Percentiles rank a stretch among this genome's conserved stretches.
Evolutionary conservation across 2,329 filamentous ascomycete genomes (phyloP).

Genomic region (Aspergillus fijiensis): DNA sequence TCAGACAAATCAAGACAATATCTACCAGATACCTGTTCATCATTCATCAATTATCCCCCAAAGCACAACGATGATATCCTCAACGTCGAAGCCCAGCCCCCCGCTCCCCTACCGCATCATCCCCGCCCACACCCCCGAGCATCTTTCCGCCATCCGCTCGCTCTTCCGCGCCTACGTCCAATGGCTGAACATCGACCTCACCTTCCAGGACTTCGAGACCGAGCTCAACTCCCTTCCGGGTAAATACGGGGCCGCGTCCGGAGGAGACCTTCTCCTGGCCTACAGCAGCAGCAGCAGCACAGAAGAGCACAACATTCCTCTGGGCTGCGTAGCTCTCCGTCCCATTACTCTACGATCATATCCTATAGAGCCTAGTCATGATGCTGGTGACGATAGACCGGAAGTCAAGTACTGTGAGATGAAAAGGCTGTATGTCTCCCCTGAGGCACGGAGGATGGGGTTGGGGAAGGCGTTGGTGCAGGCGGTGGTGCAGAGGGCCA

Average conservation of each 20-base stretch:
- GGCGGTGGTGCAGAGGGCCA: slow-evolving; percentile 47
- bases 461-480: slow-evolving; percentile 51
- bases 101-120: slow-evolving; percentile 27
- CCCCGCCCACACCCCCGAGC: slow-evolving; percentile 42
- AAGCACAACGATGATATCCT: neutral
- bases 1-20: too few relatives aligned
- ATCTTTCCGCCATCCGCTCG: slow-evolving; percentile 43
- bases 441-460: slow-evolving; percentile 50
- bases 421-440: slow-evolving; percentile 57
- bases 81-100: neutral
- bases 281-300: slow-evolving; percentile 17
- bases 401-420: slow-evolving; percentile 49
- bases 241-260: slow-evolving; percentile 49
- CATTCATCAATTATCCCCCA: neutral
- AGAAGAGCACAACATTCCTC: slow-evolving; percentile 8
- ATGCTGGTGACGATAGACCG: neutral
- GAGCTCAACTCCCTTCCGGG: slow-evolving; percentile 57
- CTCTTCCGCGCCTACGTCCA: slow-evolving; percentile 46
- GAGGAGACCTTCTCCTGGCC: slow-evolving; percentile 53
- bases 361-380: neutral
- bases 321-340: slow-evolving; percentile 56
- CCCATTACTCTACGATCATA: slow-evolving; percentile 3
- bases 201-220: slow-evolving; percentile 55
- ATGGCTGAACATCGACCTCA: slow-evolving; percentile 54
- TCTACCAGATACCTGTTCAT: too few relatives aligned